These are phyloP conservation scores for Viola pubescens DNA, from an alignment of 441 rosid genomes.

Conservation along the genomic window DNA sequence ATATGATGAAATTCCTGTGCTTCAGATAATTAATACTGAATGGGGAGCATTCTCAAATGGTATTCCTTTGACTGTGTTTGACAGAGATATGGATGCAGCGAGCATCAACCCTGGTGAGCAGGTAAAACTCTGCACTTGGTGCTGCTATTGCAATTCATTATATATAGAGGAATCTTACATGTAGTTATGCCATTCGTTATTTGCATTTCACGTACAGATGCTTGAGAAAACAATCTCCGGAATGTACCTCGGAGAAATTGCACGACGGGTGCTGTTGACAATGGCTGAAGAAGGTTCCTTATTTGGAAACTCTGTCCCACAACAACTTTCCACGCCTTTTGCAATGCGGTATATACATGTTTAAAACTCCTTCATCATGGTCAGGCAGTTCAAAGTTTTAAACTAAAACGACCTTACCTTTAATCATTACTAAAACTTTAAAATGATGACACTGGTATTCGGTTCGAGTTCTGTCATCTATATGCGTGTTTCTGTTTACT, in stretches of 20 bases:
- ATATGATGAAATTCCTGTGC: slow-evolving; percentile 8
- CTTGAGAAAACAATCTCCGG: slow-evolving; percentile 92
- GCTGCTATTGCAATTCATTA: not conserved
- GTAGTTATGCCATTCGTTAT: not conserved
- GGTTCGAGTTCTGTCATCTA: not conserved
- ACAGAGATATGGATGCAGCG: slow-evolving; percentile 68
- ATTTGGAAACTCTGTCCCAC: slow-evolving; percentile 42
- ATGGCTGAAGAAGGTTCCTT: slow-evolving; percentile 58
- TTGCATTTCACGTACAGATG: slow-evolving; percentile 38
- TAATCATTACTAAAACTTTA: not conserved
- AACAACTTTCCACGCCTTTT: slow-evolving; percentile 46
- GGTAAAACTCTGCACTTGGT: slow-evolving; percentile 32
- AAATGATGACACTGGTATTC: not conserved
- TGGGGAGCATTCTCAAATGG: slow-evolving; percentile 86
- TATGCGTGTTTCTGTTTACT: not conserved
- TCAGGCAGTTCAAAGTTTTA: not conserved
- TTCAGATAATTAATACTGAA: slow-evolving; percentile 73
- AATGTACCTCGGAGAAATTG: slow-evolving; percentile 91
- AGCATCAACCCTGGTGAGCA: slow-evolving; percentile 85
- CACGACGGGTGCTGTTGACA: slow-evolving; percentile 43
- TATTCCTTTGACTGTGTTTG: slow-evolving; percentile 62
- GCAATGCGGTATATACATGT: slow-evolving; percentile 38
- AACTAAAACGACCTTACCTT: not conserved
- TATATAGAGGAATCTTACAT: no score
- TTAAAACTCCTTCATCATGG: not conserved